A percentile compares a stretch with the other conserved stretches of the same genome.
Conservation (phyloP, 768 basidiomycete genomes). For the Leccinum sublutescens region DNA sequence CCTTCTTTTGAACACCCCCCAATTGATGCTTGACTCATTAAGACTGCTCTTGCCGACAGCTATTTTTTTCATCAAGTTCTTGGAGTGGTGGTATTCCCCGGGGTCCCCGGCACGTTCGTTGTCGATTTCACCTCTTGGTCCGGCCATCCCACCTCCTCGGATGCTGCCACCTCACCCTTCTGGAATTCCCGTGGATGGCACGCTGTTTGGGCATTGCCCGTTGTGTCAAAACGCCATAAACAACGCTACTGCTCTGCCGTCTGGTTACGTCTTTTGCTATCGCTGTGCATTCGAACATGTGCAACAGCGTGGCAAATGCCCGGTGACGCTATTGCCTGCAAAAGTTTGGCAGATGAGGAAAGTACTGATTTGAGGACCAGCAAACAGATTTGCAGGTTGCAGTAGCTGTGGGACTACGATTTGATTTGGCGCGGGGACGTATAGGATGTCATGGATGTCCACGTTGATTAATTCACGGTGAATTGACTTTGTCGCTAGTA, state of each 20-base stretch:
- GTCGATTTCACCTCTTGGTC: slow-evolving; percentile 58
- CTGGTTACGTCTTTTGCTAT: slow-evolving; percentile 95
- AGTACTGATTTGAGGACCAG: slow-evolving; percentile 62
- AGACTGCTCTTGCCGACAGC: slow-evolving; percentile 79
- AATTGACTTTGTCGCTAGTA: not conserved
- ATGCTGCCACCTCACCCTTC: slow-evolving; percentile 74
- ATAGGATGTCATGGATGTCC: slow-evolving; percentile 6
- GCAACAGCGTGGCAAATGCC: slow-evolving; percentile 75
- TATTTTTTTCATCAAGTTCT: slow-evolving; percentile 94
- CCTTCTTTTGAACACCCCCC: slow-evolving; percentile 53
- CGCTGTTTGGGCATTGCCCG: slow-evolving; percentile 80
- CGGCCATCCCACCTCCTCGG: slow-evolving; percentile 72
- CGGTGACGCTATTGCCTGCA: slow-evolving; percentile 78
- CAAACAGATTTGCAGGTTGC: not conserved
- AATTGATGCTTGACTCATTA: slow-evolving; percentile 71
- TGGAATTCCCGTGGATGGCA: slow-evolving; percentile 60
- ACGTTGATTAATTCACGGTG: slow-evolving; percentile 2
- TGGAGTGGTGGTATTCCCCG: slow-evolving; percentile 99
- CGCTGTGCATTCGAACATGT: slow-evolving; percentile 85
- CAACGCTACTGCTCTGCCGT: slow-evolving; percentile 88
- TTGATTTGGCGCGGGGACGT: slow-evolving; percentile 8
- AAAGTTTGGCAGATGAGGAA: slow-evolving; percentile 83
- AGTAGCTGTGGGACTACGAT: slow-evolving; percentile 5
- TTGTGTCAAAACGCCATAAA: slow-evolving; percentile 69
- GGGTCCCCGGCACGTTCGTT: slow-evolving; percentile 80